A percentile compares a stretch with the other conserved stretches of the same genome.
Conservation (phyloP, 2,329 filamentous ascomycete genomes). For the Pleomassaria siparia region DNA sequence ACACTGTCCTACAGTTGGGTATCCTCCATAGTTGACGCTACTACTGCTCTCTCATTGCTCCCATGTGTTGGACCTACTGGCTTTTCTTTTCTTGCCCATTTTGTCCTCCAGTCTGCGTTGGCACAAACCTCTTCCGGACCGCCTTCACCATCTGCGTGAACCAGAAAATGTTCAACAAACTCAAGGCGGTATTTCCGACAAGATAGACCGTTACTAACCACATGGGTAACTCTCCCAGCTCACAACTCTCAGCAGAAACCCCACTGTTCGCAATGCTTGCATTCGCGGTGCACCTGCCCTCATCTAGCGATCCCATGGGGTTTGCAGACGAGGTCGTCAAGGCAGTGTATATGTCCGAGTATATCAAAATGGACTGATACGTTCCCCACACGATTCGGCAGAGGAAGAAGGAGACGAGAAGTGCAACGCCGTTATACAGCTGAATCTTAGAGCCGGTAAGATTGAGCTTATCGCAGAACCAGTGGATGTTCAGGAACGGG, state of each 20-base stretch:
- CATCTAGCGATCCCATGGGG: constrained; percentile 21
- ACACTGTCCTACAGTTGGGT: neutral
- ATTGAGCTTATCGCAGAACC: constrained; percentile 84
- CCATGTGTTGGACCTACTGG: constrained; percentile 8
- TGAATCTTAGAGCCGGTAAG: constrained; percentile 75
- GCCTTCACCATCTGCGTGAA: constrained; percentile 82
- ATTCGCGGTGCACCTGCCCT: constrained; percentile 52
- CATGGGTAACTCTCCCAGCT: constrained; percentile 54
- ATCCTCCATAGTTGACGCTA: neutral
- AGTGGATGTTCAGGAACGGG: constrained; percentile 83
- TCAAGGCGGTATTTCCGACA: constrained; percentile 70
- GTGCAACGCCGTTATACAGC: constrained; percentile 73
- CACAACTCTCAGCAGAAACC: constrained; percentile 21
- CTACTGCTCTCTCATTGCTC: neutral
- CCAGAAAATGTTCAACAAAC: constrained; percentile 78
- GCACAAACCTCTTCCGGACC: constrained; percentile 73
- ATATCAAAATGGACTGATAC: constrained; percentile 66
- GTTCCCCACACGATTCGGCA: constrained; percentile 78
- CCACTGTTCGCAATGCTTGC: constrained; percentile 28
- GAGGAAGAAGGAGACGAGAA: constrained; percentile 72
- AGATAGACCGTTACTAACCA: constrained; percentile 72
- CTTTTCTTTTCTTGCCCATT: constrained; percentile 22
- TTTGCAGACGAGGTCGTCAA: constrained; percentile 26
- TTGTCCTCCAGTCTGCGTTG: constrained; percentile 18
- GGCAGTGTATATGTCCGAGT: constrained; percentile 64